Conservation (phyloP, 495 filamentous ascomycete genomes). For the Geoglossum glabrum region DNA sequence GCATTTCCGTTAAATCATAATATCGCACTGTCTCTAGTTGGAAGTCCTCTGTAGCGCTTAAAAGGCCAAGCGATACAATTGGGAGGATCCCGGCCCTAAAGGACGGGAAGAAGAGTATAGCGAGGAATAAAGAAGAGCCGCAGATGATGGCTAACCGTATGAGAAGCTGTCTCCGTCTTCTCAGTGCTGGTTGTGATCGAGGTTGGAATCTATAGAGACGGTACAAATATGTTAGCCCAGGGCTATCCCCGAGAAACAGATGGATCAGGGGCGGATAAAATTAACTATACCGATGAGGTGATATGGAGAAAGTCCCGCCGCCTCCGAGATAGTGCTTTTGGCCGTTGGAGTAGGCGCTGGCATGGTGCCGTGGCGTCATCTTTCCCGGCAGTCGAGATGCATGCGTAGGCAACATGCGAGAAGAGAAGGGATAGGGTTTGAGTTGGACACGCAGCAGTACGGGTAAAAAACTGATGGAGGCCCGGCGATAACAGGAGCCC, state of each 20-base stretch:
- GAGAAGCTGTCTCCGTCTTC: constrained; percentile 55
- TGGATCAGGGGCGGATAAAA: not conserved
- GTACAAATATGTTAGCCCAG: not conserved
- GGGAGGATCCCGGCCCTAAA: constrained; percentile 45
- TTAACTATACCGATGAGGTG: constrained; percentile 57
- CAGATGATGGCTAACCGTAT: constrained; percentile 38
- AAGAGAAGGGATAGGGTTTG: not conserved
- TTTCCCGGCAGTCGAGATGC: constrained; percentile 18
- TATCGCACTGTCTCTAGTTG: constrained; percentile 86
- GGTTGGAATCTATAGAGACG: constrained; percentile 54
- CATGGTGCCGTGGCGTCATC: constrained; percentile 37
- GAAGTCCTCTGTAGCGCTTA: constrained; percentile 47
- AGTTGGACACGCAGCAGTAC: not conserved
- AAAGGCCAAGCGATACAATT: constrained; percentile 45
- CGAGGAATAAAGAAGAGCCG: constrained; percentile 13
- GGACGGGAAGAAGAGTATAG: constrained; percentile 42
- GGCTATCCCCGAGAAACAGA: not conserved
- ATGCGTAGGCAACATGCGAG: constrained; percentile 19
- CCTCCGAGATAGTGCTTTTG: constrained; percentile 43
- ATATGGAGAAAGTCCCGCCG: constrained; percentile 56
- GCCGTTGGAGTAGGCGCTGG: constrained; percentile 51
- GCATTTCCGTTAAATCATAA: constrained; percentile 81
- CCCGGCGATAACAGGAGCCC: no score
- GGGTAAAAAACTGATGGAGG: not conserved
- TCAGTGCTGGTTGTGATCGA: constrained; percentile 50